Base-by-base conservation (phyloP, 148 eudicot genomes). In the Nepenthes mirabilis region DNA sequence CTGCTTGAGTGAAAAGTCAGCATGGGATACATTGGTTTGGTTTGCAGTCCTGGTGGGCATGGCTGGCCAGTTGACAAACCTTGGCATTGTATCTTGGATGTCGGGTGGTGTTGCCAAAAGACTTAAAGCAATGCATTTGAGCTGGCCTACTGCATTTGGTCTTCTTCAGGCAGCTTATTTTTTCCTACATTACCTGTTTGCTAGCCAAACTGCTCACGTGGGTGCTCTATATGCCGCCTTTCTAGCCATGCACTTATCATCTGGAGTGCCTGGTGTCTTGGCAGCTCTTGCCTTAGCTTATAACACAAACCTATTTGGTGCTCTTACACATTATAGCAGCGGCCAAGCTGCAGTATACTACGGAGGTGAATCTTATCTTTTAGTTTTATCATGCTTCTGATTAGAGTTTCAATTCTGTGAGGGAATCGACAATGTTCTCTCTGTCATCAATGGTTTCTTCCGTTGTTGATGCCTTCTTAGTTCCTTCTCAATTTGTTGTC, bases 11-110 rank as follows among this genome's bases (percentile, higher is more conserved):
- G 97, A 91, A 63, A 91, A 88, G 77, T 88, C 97, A 23, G 97
- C 97, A 67, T 91, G 97, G 97, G 97, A 91, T 65, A 91, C 97
- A 49, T 77, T 91, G 71, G 96, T 96, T 40, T 91, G 97, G 97
- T 91, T 91, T 75, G 95, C 97, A 9, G 90, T 91, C 56, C 79
- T 91, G 7, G 96, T 91, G 57, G 97, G 97, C 47, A 91, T 91
- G 97, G 97, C 97, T 6, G 67, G 94, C 52, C 97, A 91, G 65
- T 62, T 91, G 79, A 88, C 97, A 48, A 85, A 82, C 68, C 83
- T 88, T 37, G 97, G 96, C 6, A 88, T 91, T n/a, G 90, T 91
- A 13, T 66, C 79, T 45, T 91, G 97, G 97, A 85, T 88, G 94
- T 85, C 97, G 45, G 71, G 69, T 65, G 83, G 86, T 70, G 97